phyloP scores from a whole-genome alignment of 108 stramenopile species.

The Skeletonema menzelii region DNA sequence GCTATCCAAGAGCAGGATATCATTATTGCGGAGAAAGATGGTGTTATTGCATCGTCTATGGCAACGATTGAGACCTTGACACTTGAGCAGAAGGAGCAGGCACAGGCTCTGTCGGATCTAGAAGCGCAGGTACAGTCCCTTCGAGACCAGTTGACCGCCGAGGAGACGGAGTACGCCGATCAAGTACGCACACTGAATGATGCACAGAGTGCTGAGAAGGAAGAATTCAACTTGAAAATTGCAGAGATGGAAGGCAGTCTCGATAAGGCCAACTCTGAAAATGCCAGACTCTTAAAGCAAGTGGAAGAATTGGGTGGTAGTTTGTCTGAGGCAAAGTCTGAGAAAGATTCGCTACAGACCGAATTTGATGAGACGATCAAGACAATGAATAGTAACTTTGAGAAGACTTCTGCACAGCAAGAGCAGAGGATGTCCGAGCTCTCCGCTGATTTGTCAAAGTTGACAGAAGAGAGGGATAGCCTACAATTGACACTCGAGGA shows the following conservation, averaged over 20 bases:
- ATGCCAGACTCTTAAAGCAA: background rate
- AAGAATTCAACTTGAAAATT: background rate
- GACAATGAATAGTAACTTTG: background rate
- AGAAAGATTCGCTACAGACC: background rate
- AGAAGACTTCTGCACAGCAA: background rate
- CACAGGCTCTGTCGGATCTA: conserved; percentile 10
- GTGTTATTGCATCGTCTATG: conserved; percentile 26
- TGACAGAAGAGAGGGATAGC: background rate
- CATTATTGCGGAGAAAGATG: conserved; percentile 36
- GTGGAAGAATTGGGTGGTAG: background rate
- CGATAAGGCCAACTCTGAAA: conserved; percentile 1
- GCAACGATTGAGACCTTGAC: conserved; percentile 34
- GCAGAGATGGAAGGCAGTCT: background rate
- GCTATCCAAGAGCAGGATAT: conserved; percentile 37
- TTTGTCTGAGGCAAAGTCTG: background rate
- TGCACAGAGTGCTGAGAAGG: background rate
- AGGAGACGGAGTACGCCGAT: conserved; percentile 9
- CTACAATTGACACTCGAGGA: background rate
- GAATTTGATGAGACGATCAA: background rate
- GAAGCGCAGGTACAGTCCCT: conserved; percentile 25
- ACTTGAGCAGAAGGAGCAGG: conserved; percentile 18
- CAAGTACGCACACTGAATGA: background rate
- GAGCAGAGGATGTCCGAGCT: background rate
- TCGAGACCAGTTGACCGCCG: conserved; percentile 12
- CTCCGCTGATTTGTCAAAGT: background rate